A percentile compares a stretch with the other conserved stretches of the same genome.
phyloP scores from a whole-genome alignment of 2,329 filamentous ascomycete genomes.

The Elsinoe perseae region DNA sequence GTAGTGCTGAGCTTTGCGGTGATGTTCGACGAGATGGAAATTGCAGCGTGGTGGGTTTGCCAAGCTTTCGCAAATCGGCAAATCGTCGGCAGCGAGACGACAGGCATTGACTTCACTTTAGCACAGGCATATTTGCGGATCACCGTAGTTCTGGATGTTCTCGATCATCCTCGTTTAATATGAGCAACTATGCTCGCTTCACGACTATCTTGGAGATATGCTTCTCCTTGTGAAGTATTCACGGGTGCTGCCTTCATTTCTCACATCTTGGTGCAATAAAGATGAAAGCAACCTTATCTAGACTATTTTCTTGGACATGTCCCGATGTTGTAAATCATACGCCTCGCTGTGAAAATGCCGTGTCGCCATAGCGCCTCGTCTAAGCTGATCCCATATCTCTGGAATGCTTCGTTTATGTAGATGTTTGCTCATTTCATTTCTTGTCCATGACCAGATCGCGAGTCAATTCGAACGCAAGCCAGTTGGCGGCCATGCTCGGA shows the following conservation, averaged over 20 bases:
- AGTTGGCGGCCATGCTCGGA: constrained; percentile 96
- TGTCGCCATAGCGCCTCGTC: not conserved
- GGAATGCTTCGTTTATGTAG: not conserved
- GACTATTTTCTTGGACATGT: not conserved
- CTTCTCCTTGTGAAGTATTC: not conserved
- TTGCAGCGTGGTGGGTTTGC: constrained; percentile 16
- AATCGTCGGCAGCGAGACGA: not conserved
- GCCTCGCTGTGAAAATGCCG: constrained; percentile 16
- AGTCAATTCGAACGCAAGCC: constrained; percentile 93
- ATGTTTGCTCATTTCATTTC: constrained; percentile 37
- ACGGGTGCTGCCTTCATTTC: not conserved
- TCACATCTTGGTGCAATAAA: not conserved
- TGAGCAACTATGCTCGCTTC: not conserved
- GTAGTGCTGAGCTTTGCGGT: constrained; percentile 3
- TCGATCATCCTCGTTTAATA: not conserved
- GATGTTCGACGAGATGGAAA: constrained; percentile 11
- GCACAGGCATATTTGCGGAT: not conserved
- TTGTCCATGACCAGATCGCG: constrained; percentile 68
- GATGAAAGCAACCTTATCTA: not conserved
- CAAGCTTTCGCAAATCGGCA: constrained; percentile 14
- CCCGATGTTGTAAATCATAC: constrained; percentile 9
- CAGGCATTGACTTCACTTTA: not conserved
- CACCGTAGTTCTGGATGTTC: not conserved
- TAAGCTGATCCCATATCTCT: not conserved
- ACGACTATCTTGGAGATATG: not conserved